Evolutionary conservation across 768 basidiomycete species (phyloP).

Genomic region (Phylloporus sp.): DNA sequence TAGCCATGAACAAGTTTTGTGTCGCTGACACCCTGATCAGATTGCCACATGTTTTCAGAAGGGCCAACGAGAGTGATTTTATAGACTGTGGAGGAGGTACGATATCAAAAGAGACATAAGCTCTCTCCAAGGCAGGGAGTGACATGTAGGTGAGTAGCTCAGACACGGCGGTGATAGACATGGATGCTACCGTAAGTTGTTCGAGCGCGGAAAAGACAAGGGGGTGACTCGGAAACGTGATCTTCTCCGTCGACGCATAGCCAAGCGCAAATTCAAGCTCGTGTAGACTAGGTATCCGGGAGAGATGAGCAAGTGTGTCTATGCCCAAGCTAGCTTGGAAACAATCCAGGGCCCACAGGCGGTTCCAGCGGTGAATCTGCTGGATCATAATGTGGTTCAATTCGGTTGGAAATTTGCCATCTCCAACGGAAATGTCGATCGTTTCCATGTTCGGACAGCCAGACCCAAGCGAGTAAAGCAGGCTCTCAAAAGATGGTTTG

Average conservation of each 20-base stretch:
- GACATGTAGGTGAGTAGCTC: not conserved
- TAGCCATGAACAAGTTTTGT: not conserved
- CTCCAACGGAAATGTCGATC: too few relatives aligned
- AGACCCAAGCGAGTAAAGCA: not conserved
- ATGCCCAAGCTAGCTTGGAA: not conserved
- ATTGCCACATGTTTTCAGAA: not conserved
- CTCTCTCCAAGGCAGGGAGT: not conserved
- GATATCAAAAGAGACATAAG: not conserved
- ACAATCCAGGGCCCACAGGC: not conserved
- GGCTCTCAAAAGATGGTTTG: not conserved
- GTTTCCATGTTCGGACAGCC: not conserved
- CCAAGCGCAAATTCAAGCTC: not conserved
- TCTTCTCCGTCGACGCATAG: not conserved
- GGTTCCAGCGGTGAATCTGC: not conserved
- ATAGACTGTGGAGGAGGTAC: not conserved
- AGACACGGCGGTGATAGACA: not conserved
- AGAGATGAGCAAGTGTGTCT: not conserved
- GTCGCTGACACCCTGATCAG: not conserved
- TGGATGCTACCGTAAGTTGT: not conserved
- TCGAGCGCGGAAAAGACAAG: not conserved
- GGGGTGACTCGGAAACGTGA: not conserved
- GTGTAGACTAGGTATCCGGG: too few relatives aligned
- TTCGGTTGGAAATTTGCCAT: too few relatives aligned
- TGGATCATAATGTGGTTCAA: too few relatives aligned
- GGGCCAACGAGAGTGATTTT: not conserved